phyloP scores from a whole-genome alignment of 1,284 basidiomycete species.

The Anthracocystis walkeri region DNA sequence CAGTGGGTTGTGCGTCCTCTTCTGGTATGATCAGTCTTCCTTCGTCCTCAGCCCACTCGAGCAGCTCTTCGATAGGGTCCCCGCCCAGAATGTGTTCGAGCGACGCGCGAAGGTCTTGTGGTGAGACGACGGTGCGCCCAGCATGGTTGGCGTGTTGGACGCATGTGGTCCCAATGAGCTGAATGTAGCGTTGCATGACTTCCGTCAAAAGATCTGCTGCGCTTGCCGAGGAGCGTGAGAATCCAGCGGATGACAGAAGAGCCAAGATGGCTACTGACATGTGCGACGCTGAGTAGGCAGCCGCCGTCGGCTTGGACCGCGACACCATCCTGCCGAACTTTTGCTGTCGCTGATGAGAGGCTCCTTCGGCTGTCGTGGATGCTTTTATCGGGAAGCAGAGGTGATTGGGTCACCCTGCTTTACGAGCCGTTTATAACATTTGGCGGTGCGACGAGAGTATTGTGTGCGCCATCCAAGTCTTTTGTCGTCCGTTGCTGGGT shows the following conservation, averaged over 20 bases:
- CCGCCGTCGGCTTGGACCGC: constrained; percentile 43
- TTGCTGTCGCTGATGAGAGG: neutral
- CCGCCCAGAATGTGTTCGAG: constrained; percentile 58
- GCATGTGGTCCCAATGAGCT: constrained; percentile 41
- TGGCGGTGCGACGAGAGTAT: constrained; percentile 3
- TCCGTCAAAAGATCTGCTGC: constrained; percentile 54
- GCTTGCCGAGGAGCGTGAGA: constrained; percentile 48
- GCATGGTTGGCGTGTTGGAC: constrained; percentile 51
- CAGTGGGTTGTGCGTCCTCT: neutral
- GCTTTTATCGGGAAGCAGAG: constrained; percentile 12
- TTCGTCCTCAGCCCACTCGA: constrained; percentile 58
- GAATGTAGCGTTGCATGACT: constrained; percentile 57
- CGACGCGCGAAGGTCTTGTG: constrained; percentile 50
- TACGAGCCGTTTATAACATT: constrained; percentile 30
- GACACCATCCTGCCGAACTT: constrained; percentile 24
- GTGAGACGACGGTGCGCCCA: constrained; percentile 36
- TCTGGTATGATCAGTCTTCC: constrained; percentile 19
- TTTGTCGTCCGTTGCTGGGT: neutral
- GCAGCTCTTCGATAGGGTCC: constrained; percentile 47
- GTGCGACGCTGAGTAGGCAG: constrained; percentile 49
- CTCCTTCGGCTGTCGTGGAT: no score
- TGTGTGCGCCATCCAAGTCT: constrained; percentile 4
- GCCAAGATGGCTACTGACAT: constrained; percentile 38
- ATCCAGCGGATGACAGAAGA: constrained; percentile 51
- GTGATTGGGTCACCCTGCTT: constrained; percentile 33